Evolutionary conservation across 2,329 filamentous ascomycete species (phyloP).

Genomic region (Cytospora piceicola): DNA sequence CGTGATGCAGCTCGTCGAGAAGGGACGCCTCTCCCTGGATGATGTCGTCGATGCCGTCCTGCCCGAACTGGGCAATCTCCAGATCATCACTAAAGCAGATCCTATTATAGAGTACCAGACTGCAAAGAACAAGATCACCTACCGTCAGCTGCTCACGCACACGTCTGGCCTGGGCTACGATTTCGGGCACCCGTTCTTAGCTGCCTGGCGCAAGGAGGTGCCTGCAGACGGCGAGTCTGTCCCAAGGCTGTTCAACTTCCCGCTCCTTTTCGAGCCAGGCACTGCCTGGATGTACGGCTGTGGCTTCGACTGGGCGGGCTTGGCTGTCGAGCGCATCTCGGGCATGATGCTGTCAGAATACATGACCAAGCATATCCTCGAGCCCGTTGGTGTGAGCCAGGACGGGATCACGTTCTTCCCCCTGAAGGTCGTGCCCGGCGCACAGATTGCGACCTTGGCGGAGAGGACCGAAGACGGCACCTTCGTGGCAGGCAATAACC

Average conservation of each 20-base stretch:
- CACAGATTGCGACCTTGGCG: constrained; percentile 45
- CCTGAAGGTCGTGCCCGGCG: constrained; percentile 41
- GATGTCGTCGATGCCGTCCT: constrained; percentile 49
- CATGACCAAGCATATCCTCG: constrained; percentile 48
- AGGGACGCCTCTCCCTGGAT: constrained; percentile 50
- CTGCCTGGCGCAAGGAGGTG: constrained; percentile 9
- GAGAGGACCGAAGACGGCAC: constrained; percentile 43
- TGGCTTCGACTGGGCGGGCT: constrained; percentile 47
- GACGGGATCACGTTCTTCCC: constrained; percentile 45
- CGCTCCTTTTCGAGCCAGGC: constrained; percentile 51
- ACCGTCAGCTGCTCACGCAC: constrained; percentile 11
- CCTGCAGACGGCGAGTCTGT: background rate
- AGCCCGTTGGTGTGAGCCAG: constrained; percentile 47
- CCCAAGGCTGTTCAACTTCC: constrained; percentile 39
- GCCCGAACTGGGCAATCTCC: constrained; percentile 52
- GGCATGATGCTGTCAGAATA: constrained; percentile 47
- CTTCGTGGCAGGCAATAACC: constrained; percentile 41
- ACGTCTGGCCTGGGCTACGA: constrained; percentile 14
- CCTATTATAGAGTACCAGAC: constrained; percentile 30
- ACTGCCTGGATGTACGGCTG: constrained; percentile 47
- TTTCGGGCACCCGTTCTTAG: constrained; percentile 4
- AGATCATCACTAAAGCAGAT: constrained; percentile 50
- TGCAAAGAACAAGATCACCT: constrained; percentile 27
- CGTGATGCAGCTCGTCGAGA: constrained; percentile 57
- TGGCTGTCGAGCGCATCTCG: constrained; percentile 46